Conservation (phyloP, 2,329 filamentous ascomycete genomes). For the Penicillium olsonii region DNA sequence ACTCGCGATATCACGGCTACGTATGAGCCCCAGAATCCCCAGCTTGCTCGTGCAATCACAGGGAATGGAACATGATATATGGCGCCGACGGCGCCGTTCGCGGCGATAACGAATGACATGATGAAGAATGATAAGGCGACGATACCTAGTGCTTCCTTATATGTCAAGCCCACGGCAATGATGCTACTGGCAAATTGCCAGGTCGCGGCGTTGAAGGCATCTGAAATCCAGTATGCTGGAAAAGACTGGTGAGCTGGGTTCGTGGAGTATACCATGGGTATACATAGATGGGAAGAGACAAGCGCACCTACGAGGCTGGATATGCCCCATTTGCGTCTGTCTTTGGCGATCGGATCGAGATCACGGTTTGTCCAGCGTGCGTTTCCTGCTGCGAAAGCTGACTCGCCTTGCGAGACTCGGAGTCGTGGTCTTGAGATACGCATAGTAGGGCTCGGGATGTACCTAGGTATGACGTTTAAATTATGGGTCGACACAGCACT, state of each 20-base stretch:
- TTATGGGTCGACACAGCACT: too few species aligned
- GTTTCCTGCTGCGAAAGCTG: constrained; percentile 49
- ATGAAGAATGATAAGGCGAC: constrained; percentile 55
- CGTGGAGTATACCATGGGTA: too few species aligned
- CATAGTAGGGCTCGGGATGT: too few species aligned
- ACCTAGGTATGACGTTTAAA: background rate
- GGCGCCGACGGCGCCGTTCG: constrained; percentile 58
- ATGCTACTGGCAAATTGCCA: constrained; percentile 57
- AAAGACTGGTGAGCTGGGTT: background rate
- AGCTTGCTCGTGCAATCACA: constrained; percentile 57
- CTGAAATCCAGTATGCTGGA: constrained; percentile 54
- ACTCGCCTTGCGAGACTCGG: constrained; percentile 48
- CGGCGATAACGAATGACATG: constrained; percentile 60
- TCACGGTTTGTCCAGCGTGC: constrained; percentile 52
- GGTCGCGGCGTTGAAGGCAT: constrained; percentile 55
- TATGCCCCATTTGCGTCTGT: constrained; percentile 49
- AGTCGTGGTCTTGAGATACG: constrained; percentile 42
- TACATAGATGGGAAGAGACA: too few species aligned
- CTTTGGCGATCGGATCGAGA: constrained; percentile 50
- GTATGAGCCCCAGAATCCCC: constrained; percentile 61
- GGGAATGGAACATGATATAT: constrained; percentile 59
- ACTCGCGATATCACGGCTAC: constrained; percentile 56
- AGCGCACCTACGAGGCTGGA: constrained; percentile 42
- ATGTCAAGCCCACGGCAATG: constrained; percentile 55
- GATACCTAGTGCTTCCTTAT: constrained; percentile 53